A percentile compares a stretch with the other conserved stretches of the same genome.
phyloP scores from a whole-genome alignment of 148 eudicot genomes.

The Fagopyrum tataricum region DNA sequence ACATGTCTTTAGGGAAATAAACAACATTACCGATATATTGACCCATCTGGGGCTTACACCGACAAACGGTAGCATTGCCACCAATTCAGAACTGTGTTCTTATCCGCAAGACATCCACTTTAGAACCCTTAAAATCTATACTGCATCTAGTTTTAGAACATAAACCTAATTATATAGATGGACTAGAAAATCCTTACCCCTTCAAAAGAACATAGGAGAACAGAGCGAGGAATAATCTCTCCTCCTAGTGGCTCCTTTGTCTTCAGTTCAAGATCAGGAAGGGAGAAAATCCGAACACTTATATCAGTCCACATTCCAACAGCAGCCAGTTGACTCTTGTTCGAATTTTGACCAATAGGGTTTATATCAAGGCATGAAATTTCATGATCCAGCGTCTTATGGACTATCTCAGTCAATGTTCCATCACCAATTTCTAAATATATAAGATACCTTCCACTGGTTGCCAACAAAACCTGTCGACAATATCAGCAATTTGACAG shows the following conservation, averaged over 20 bases:
- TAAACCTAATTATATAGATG: neutral
- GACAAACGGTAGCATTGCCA: too few relatives aligned
- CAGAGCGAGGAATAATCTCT: conserved; percentile 97
- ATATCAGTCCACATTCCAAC: conserved; percentile 99
- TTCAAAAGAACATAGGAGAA: conserved; percentile 89
- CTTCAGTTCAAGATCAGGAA: conserved; percentile 81
- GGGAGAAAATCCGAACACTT: conserved; percentile 73
- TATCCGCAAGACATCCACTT: neutral
- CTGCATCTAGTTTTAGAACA: neutral
- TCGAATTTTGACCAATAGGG: conserved; percentile 75
- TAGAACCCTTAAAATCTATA: neutral
- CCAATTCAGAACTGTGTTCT: neutral
- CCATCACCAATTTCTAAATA: conserved; percentile 94
- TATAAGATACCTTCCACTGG: conserved; percentile 90
- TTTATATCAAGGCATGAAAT: conserved; percentile 93
- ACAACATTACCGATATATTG: too few relatives aligned
- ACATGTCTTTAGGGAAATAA: too few relatives aligned
- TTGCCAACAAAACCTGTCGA: conserved; percentile 76
- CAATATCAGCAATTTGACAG: too few relatives aligned
- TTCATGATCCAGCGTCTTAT: conserved; percentile 77
- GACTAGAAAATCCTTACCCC: conserved; percentile 51
- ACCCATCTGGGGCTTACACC: too few relatives aligned
- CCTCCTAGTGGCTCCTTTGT: conserved; percentile 89
- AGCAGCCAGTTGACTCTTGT: conserved; percentile 78
- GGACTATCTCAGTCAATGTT: conserved; percentile 53